Evolutionary conservation across 139 green algal genomes (phyloP), one percentile per base, ranked within the genome.

Genomic region (Diplosphaera chodatii): DNA sequence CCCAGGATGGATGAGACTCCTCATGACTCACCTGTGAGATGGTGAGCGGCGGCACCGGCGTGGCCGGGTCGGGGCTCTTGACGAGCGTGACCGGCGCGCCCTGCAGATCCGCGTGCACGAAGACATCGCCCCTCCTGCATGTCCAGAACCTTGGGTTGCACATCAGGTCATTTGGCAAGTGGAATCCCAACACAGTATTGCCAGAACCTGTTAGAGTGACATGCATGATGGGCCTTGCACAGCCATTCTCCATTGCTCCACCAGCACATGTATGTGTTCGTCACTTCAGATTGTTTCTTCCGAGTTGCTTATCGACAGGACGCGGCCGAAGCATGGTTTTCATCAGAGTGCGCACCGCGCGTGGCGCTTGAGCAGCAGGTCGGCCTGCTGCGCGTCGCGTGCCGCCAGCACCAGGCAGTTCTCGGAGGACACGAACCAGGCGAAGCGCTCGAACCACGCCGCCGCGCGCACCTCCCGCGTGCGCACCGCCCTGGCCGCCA

Each of bases 401-500:
- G 93, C 95, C 63, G 69, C 85, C 25, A 98, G 73, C 40, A 98
- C 90, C 66, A 98, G 82, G 77, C 91, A 97, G 83, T 97, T 97
- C 77, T 98, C 94, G 28, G 67, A 89, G 71, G 79, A 89, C 69
- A 99, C 84, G 74, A 98, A 99, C 94, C 94, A 99, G 77, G 94
- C 77, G 82, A 98, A 98, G 67, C 91, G 90, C 83, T 99, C 94
- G 74, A 97, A 99, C 94, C 94, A 98, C 73, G 84, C 80, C n/a
- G 86, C 69, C 85, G 97, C 97, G 65, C 94, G 90, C 70, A 89
- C 69, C 31, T 76, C 72, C 69, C 80, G 73, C 27, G 84, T 76
- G 48, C 72, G 62, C 1, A 64, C 63, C 28, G 72, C 32, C 0
- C 63, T 48, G 55, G 65, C 66, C 16, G 68, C 73, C 20, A 76